Evolutionary conservation across 371 early-diverging fungal species (phyloP), one percentile per base, ranked within the genome.

Genomic region (Mucor indicus): DNA sequence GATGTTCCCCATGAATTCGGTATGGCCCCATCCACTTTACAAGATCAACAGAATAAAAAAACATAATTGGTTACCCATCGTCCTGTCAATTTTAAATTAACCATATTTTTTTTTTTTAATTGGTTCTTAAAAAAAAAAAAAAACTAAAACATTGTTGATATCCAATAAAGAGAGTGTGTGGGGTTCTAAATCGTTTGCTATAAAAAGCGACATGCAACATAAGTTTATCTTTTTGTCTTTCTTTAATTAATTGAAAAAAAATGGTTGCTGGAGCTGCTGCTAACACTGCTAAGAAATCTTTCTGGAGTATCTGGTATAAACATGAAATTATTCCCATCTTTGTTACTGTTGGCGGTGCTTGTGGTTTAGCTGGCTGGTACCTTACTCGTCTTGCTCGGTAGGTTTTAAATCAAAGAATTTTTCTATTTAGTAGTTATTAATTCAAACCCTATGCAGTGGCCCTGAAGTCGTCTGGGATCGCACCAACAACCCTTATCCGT

Each of bases 391-490:
- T 72, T 43, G 73, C 73, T 62, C 35, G 35, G 35, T 33, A 33
- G n/a, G 15, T 33, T 15, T 9, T 4, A 33, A 33, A 33, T 33
- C n/a, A 15, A 33, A 33, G 29, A 7, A 7, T 27, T 11, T 27
- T 54, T 50, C 46, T 24, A 11, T 11, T 24, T 22, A 11, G 4
- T 1, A 40, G 7, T 11, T 22, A 23, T 22, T 10, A n/a, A 17
- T 41, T 4, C 0, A 41, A 15, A 15, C 7, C 7, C 16, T 29
- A 41, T 16, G 35, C 40, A 64, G 73, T 52, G 73, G 73, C 31
- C 73, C 73, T 67, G 77, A 76, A 37, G 71, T 72, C 38, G 77
- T 76, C 50, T 76, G 77, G 77, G 77, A 72, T 42, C 71, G 73
- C 44, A 58, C 52, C 48, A 64, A 60, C 62, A 75, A 75, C 68